Evolutionary conservation across 1,139 yeast species (phyloP).

Genomic region (Wickerhamomyces sp.): DNA sequence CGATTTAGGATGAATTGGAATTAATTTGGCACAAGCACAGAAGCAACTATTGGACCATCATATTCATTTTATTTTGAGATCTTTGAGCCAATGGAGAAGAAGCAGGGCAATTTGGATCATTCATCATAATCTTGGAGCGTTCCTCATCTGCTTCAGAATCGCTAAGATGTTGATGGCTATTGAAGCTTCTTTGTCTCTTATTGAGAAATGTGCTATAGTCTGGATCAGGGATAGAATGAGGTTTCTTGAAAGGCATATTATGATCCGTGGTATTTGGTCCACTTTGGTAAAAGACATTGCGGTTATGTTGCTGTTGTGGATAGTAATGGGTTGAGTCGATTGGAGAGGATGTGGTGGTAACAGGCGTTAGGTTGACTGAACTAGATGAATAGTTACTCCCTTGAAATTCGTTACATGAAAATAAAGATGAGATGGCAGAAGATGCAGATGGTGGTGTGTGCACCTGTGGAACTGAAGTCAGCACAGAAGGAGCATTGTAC

Average conservation of each 20-base stretch:
- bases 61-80: slow-evolving; percentile 19
- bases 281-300: slow-evolving; percentile 3
- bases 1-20: not conserved
- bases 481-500: not conserved
- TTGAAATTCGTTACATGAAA: slow-evolving; percentile 13
- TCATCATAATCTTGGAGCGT: slow-evolving; percentile 5
- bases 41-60: slow-evolving; percentile 5
- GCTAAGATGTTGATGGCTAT: not conserved
- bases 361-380: slow-evolving; percentile 13
- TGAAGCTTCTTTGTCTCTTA: slow-evolving; percentile 11
- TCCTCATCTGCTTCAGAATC: not conserved
- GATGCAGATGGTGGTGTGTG: slow-evolving; percentile 24
- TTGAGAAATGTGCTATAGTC: slow-evolving; percentile 6
- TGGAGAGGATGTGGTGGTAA: slow-evolving; percentile 15
- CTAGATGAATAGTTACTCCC: slow-evolving; percentile 14
- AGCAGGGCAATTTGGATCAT: slow-evolving; percentile 5
- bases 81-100: slow-evolving; percentile 22
- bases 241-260: slow-evolving; percentile 3
- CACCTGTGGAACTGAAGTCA: slow-evolving; percentile 2
- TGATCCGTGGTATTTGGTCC: not conserved
- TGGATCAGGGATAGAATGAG: slow-evolving; percentile 4
- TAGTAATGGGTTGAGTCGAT: slow-evolving; percentile 10
- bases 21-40: too few species aligned
- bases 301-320: slow-evolving; percentile 2
- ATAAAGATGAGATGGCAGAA: slow-evolving; percentile 21